Percentiles rank a stretch among this genome's conserved stretches.
phyloP scores from a whole-genome alignment of 2,329 filamentous ascomycete species.

The Corynespora cassiicola region DNA sequence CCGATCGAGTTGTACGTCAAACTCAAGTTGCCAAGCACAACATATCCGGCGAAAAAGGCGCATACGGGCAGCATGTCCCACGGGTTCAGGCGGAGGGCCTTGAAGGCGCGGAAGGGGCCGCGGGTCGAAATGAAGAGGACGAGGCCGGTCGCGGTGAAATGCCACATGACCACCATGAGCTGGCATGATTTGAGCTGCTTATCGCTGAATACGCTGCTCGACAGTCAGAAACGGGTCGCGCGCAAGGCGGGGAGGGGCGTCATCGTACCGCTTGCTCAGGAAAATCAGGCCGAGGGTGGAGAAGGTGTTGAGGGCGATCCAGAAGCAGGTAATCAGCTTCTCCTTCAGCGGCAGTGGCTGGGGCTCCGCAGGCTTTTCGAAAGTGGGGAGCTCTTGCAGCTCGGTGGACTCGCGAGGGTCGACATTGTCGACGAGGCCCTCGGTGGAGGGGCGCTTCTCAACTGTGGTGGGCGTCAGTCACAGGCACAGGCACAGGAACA shows the following conservation, averaged over 20 bases:
- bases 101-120: slow-evolving; percentile 53
- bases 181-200: slow-evolving; percentile 52
- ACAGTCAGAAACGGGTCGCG: slow-evolving; percentile 23
- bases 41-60: slow-evolving; percentile 54
- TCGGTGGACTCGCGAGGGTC: slow-evolving; percentile 42
- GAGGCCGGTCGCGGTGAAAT: slow-evolving; percentile 53
- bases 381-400: slow-evolving; percentile 39
- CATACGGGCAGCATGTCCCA: slow-evolving; percentile 54
- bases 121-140: slow-evolving; percentile 52
- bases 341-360: slow-evolving; percentile 39
- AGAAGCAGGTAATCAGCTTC: slow-evolving; percentile 45
- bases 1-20: slow-evolving; percentile 56
- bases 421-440: slow-evolving; percentile 46
- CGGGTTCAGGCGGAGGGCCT: slow-evolving; percentile 51
- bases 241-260: neutral
- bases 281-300: slow-evolving; percentile 53
- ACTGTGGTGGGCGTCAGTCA: slow-evolving; percentile 33
- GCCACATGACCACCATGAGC: slow-evolving; percentile 57
- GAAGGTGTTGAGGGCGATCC: slow-evolving; percentile 52
- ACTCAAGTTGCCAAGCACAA: slow-evolving; percentile 54
- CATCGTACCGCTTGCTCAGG: slow-evolving; percentile 51
- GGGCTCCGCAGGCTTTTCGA: slow-evolving; percentile 36
- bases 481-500: neutral
- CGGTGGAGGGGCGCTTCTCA: slow-evolving; percentile 46
- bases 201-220: slow-evolving; percentile 52